Base-by-base conservation (phyloP, 2,329 filamentous ascomycete genomes). In the Taxawa tesnikishii region DNA sequence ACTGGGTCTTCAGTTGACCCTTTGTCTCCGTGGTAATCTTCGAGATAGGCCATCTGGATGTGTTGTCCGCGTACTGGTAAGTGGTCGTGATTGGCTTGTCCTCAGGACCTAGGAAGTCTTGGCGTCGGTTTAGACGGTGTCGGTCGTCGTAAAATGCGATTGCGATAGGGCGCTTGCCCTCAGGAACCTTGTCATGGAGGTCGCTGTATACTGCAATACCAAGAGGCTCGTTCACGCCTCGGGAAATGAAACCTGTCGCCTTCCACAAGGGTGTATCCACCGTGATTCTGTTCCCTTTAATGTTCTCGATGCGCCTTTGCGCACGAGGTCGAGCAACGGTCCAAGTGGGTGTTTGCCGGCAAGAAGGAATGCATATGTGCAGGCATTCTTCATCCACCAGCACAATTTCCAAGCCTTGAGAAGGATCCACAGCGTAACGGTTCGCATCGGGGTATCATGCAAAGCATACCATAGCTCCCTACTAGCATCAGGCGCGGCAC, bases 341-440 rank as follows among this genome's bases (percentile, higher is more conserved):
- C 25, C 26, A 9, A 32, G 27, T 17, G 34, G 34, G 13, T 35
- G 24, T 21, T 40, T 40, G 8, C 25, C 29, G 10, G 13, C 29
- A 10, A 40, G 35, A n/a, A 36, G 13, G 11, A 40, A 36, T 24
- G 24, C 11, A 11, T 32, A 32, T 14, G 28, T 34, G 16, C 30
- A 33, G 5, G 34, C 15, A n/a, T 40, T 40, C 26, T 38, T 40
- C 11, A 38, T 14, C 23, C 18, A 31, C 38, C 35, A 40, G 28
- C 38, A 40, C 6, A 33, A 6, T 17, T 40, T 40, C 38, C 38
- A 40, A 21, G 32, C 19, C 23, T 40, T 38, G n/a, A 40, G 33
- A 13, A 40, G 13, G 5, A 16, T 25, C 38, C 38, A 40, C 8
- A 40, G 28, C 7, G 31, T 12, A 15, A 29, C 11, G 6, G 13